Conservation (phyloP, 1,139 yeast genomes). For the Nematodospora anomalae region DNA sequence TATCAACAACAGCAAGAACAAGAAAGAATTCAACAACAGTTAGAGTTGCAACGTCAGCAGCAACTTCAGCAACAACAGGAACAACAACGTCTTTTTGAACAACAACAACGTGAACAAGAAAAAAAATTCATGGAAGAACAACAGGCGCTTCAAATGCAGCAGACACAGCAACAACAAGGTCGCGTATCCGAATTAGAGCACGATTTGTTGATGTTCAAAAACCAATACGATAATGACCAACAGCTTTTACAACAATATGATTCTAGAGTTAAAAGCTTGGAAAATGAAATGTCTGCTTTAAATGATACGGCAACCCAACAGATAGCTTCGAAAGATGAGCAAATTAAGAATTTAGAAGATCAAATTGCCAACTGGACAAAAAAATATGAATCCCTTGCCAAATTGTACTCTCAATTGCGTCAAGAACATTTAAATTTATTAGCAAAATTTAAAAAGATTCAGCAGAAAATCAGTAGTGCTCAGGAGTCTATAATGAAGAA, state of each 20-base stretch:
- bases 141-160: conserved; percentile 65
- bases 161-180: conserved; percentile 76
- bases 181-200: conserved; percentile 81
- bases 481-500: conserved; percentile 87
- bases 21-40: conserved; percentile 64
- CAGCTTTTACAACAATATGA: conserved; percentile 84
- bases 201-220: conserved; percentile 71
- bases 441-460: conserved; percentile 77
- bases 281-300: conserved; percentile 64
- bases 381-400: conserved; percentile 88
- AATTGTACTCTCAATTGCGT: conserved; percentile 84
- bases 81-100: conserved; percentile 65
- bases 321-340: conserved; percentile 75
- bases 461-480: conserved; percentile 88
- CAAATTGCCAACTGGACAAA: conserved; percentile 79
- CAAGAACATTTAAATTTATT: conserved; percentile 86
- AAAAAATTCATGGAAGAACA: conserved; percentile 48
- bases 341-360: conserved; percentile 66
- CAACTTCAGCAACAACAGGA: conserved; percentile 52
- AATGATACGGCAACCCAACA: conserved; percentile 73
- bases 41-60: conserved; percentile 45
- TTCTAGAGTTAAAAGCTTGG: conserved; percentile 78
- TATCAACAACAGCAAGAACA: conserved; percentile 62
- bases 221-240: conserved; percentile 87
- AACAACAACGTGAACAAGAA: conserved; percentile 71